Evolutionary conservation across 2,329 filamentous ascomycete species (phyloP), one percentile per base, ranked within the genome.

Genomic region (Pseudogymnoascus sp.): DNA sequence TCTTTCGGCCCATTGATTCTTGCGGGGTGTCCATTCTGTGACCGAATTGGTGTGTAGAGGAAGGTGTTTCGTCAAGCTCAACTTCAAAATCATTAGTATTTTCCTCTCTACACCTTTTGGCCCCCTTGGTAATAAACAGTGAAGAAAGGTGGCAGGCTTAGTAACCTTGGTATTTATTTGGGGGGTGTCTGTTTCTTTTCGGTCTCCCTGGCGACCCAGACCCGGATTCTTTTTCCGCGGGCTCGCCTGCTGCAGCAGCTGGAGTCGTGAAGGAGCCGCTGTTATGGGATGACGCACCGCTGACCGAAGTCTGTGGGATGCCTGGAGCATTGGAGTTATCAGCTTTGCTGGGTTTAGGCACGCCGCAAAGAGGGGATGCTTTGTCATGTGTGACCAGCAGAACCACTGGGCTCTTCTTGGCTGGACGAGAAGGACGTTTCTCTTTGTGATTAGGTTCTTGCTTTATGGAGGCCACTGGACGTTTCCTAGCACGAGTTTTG

Each of bases 81-180:
- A 33, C 48, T 55, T 55, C n/a, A 31, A 55, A 33, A 27, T 29
- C 5, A 35, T 55, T 5, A 55, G 48, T 33, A 35, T 35, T 33
- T 55, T 55, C 13, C 5, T 33, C 21, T 33, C 48, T 33, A 33
- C 9, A 29, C 48, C 48, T 9, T 21, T 55, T 21, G 29, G 48
- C 29, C 21, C 9, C 3, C 35, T 12, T 31, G 21, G 48, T 33
- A 12, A 55, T 55, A 33, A 17, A 55, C 15, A 55, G 48, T 55
- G 29, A 7, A 21, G 29, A 55, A 55, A 55, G 21, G 48, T 55
- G 48, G 5, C 27, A 33, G 48, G 48, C 35, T 55, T 55, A 55
- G 29, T 55, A 55, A 55, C 48, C 48, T 55, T 55, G 48, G 48
- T 55, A 55, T 55, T 55, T 55, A 29, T 55, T 55, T 55, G 48